Conservation (phyloP, 148 eudicot species). For the Cornus kousa region DNA sequence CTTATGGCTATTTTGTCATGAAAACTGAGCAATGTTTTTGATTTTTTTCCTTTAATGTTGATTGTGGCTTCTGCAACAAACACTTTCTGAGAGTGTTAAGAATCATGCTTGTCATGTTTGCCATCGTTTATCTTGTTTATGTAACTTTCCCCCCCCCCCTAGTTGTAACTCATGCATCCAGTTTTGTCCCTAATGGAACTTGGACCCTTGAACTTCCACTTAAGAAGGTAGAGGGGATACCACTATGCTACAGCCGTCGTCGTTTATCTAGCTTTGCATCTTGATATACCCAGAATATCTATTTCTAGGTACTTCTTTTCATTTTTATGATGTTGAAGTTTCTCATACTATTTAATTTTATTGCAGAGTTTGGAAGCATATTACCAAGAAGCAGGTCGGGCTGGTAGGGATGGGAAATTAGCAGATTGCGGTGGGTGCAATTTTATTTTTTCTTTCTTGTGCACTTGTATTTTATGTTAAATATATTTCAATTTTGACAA, state of each 20-base stretch:
- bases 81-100: background rate
- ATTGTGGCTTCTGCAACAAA: background rate
- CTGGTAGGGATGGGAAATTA: slow-evolving; percentile 84
- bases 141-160: background rate
- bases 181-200: too few species aligned
- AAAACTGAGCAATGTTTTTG: background rate
- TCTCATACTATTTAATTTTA: background rate
- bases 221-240: too few species aligned
- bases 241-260: too few species aligned
- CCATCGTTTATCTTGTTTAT: background rate
- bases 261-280: background rate
- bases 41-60: background rate
- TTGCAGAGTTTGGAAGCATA: slow-evolving; percentile 86
- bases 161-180: too few species aligned
- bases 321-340: slow-evolving; percentile 3
- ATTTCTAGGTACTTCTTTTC: background rate
- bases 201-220: too few species aligned
- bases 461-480: background rate
- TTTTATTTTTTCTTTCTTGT: background rate
- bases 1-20: background rate
- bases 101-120: background rate
- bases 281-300: background rate
- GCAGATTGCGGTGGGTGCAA: slow-evolving; percentile 61
- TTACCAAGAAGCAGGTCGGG: slow-evolving; percentile 98
- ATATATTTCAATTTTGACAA: background rate